Evolutionary conservation across 306 rosid species (phyloP).

Genomic region (Cucurbita maxima): DNA sequence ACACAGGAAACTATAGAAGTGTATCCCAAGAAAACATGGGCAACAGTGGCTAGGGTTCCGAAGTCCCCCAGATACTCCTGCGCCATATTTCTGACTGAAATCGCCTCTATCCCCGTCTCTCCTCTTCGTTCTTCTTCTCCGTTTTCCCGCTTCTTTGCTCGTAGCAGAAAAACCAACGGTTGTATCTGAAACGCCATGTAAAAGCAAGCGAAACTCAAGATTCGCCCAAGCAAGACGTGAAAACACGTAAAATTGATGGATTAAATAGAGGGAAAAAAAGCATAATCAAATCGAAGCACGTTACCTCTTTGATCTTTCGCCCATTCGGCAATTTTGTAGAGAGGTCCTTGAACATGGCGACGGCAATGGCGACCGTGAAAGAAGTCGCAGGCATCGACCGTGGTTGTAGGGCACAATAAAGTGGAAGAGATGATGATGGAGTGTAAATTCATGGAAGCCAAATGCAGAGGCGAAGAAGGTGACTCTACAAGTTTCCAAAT

Average conservation of each 20-base stretch:
- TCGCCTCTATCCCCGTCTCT: conserved; percentile 31
- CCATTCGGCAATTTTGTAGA: not conserved
- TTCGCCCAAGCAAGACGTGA: no score
- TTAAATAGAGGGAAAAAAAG: not conserved
- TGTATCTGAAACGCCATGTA: not conserved
- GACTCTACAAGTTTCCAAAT: conserved; percentile 10
- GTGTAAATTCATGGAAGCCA: conserved; percentile 23
- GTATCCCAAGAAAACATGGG: conserved; percentile 50
- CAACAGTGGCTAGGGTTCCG: conserved; percentile 39
- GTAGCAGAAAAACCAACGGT: not conserved
- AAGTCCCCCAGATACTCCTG: conserved; percentile 58
- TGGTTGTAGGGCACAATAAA: conserved; percentile 9
- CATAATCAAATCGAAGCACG: not conserved
- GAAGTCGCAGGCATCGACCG: conserved; percentile 1
- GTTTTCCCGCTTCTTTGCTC: conserved; percentile 2
- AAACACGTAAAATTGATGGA: not conserved
- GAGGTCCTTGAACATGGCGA: not conserved
- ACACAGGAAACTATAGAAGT: conserved; percentile 49
- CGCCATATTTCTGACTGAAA: conserved; percentile 67
- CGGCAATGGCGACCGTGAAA: not conserved
- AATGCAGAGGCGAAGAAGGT: not conserved
- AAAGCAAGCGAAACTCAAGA: not conserved
- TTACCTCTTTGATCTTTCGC: conserved; percentile 31
- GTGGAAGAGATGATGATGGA: conserved; percentile 14
- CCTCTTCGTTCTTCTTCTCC: conserved; percentile 13